These are phyloP conservation scores for Pterothamnion heteromorphum DNA, from an alignment of 31 red algal genomes.

Conservation along the genomic window DNA sequence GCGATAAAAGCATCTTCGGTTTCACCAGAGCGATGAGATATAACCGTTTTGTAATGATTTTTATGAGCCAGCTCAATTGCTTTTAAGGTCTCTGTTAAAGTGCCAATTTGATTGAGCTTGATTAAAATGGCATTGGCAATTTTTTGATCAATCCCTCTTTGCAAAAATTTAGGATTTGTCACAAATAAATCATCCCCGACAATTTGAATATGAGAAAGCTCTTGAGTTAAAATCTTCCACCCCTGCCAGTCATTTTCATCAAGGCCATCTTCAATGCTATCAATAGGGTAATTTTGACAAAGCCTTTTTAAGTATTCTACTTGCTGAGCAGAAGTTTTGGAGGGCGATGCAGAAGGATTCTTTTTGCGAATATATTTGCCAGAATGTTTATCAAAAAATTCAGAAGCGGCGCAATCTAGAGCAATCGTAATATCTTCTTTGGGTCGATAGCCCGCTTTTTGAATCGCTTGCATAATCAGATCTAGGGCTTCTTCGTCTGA, in stretches of 20 bases:
- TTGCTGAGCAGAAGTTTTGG: slow-evolving; percentile 56
- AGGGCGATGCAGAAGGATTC: slow-evolving; percentile 50
- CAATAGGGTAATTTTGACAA: slow-evolving; percentile 67
- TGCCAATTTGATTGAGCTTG: slow-evolving; percentile 98
- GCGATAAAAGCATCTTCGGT: slow-evolving; percentile 99
- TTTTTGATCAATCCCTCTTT: slow-evolving; percentile 78
- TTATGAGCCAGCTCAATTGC: slow-evolving; percentile 80
- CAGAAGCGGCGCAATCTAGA: slow-evolving; percentile 81
- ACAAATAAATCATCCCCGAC: slow-evolving; percentile 94
- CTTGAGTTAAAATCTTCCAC: slow-evolving; percentile 62
- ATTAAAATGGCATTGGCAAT: slow-evolving; percentile 87
- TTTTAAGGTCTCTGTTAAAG: slow-evolving; percentile 84
- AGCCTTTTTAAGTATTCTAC: slow-evolving; percentile 67
- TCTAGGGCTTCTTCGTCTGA: slow-evolving; percentile 71
- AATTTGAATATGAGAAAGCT: slow-evolving; percentile 67
- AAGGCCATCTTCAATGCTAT: slow-evolving; percentile 85
- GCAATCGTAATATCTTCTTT: slow-evolving; percentile 65
- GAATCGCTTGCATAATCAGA: slow-evolving; percentile 71
- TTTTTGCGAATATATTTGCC: slow-evolving; percentile 77
- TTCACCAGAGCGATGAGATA: slow-evolving; percentile 92
- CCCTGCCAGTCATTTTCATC: slow-evolving; percentile 86
- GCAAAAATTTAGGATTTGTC: slow-evolving; percentile 84
- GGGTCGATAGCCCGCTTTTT: slow-evolving; percentile 88
- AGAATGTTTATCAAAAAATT: slow-evolving; percentile 77
- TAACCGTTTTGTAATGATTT: slow-evolving; percentile 87